phyloP scores from a whole-genome alignment of 805 yeast species.

The Zygoascus bituminiphila region DNA sequence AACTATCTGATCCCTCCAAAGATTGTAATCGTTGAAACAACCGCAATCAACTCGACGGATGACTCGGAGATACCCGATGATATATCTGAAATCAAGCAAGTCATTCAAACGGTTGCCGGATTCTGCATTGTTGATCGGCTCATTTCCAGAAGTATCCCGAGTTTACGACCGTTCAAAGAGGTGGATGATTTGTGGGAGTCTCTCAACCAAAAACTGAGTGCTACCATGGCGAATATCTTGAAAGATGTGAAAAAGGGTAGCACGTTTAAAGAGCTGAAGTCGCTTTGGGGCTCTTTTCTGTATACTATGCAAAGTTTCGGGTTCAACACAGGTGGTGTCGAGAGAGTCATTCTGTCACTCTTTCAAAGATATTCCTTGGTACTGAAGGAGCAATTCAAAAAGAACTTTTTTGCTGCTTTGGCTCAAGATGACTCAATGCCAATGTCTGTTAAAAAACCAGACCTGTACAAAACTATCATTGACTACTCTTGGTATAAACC shows the following conservation, averaged over 20 bases:
- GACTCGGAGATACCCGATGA: conserved; percentile 39
- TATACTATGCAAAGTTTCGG: conserved; percentile 71
- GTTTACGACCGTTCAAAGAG: conserved; percentile 52
- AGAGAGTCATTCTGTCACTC: conserved; percentile 49
- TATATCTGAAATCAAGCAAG: conserved; percentile 27
- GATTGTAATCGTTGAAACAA: conserved; percentile 27
- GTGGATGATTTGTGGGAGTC: conserved; percentile 73
- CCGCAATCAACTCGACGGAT: conserved; percentile 21
- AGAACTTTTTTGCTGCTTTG: conserved; percentile 53
- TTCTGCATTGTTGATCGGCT: conserved; percentile 70
- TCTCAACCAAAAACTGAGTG: conserved; percentile 33
- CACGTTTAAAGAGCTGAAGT: conserved; percentile 45
- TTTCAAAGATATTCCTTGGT: conserved; percentile 55
- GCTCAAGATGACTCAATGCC: conserved; percentile 87
- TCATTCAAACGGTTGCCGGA: conserved; percentile 50
- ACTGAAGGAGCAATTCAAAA: conserved; percentile 46
- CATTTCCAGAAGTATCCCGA: conserved; percentile 50
- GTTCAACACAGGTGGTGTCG: conserved; percentile 50
- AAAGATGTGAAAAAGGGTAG: conserved; percentile 28
- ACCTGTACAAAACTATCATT: conserved; percentile 55
- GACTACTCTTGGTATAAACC: conserved; percentile 63
- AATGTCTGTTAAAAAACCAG: conserved; percentile 51
- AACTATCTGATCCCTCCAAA: conserved; percentile 63
- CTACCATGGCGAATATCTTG: conserved; percentile 26
- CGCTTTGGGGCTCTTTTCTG: conserved; percentile 57